Evolutionary conservation across 2,329 filamentous ascomycete genomes (phyloP), one percentile per base, ranked within the genome.

Genomic region (Sporothrix mexicana): DNA sequence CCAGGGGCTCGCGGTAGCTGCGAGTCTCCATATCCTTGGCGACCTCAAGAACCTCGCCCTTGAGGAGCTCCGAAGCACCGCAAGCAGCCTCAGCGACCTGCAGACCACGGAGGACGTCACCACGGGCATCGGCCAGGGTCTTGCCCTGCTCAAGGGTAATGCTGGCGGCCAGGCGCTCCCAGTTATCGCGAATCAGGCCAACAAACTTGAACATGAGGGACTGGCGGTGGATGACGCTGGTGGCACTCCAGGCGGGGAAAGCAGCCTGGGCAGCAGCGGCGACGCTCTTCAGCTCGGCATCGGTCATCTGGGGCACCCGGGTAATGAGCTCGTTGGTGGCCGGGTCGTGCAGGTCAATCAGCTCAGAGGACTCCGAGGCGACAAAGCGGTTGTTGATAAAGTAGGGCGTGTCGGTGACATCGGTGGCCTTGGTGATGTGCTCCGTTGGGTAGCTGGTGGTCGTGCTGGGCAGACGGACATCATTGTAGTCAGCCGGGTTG

Each of bases 121-220:
- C 93, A 81, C 87, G 91, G 49, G 93, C 93, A 81, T 96, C 93
- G 70, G 91, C 91, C 81, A 95, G 91, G 0, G 93, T 96, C 88
- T 96, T 96, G 81, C 93, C 93, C 85, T 96, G 93, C 85, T 96
- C 93, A 72, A 95, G 86, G 7, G 92, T 95, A 81, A 96, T 96
- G 83, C 91, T 94, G 13, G 93, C 93, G 17, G 93, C 93, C 76
- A 96, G 84, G 20, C 93, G 87, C 81, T 96, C 93, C 92, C 92
- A 95, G 84, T 96, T 92, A 83, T 95, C 91, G 70, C 92, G 86
- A 80, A 96, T 93, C 79, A 96, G 84, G 45, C 87, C 87, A 47
- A 94, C 92, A 78, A 94, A 94, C 82, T 92, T 92, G 87, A 96
- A 95, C 92, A 95, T 94, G 83, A 95, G 91, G 83, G 93, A 90